Base-by-base conservation (phyloP, 495 filamentous ascomycete species). In the Hypoxylon fuscum region DNA sequence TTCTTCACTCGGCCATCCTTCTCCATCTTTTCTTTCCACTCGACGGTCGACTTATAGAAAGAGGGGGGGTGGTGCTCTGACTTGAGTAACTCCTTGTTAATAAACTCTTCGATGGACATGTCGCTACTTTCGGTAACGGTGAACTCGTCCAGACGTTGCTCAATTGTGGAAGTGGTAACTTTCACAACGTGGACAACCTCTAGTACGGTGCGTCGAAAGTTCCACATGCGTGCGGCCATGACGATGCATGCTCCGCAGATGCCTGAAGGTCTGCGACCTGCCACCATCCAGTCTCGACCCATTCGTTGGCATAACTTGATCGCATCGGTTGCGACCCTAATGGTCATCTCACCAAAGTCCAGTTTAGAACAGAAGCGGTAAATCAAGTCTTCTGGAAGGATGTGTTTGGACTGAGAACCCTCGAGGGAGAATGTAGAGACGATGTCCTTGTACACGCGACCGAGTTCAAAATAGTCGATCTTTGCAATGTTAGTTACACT, bases 161-260 rank as follows among this genome's bases (percentile, higher is more conserved):
- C 87, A 62, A 98, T 90, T 2, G 95, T 98, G 25, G 89, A 79
- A 64, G 96, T 94, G 8, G 92, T 92, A 23, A 97, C 93, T 65
- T 96, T 97, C 56, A 96, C 96, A 14, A 97, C 87, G 68, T 96
- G 97, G 23, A 98, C 95, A 9, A 98, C 88, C 76, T 98, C 95
- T 21, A 92, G 83, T 5, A 96, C 85, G 0, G 91, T 95, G 15
- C 95, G 88, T 32, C 94, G 88, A 72, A 94, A 98, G 73, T 97
- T 97, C 79, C 97, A 96, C 87, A 97, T 96, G 27, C 96, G 89
- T 8, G 95, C 92, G 17, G 95, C 96, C 62, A 98, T 86, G 62
- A 98, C 91, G 54, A 98, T 82, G 56, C 92, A 93, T 8, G 95
- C 96, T 56, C 95, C 96, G 74, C 92, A 97, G 40, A 98, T 86